Conservation (phyloP, 208 protist species). For the Wallacemonas rigidus region DNA sequence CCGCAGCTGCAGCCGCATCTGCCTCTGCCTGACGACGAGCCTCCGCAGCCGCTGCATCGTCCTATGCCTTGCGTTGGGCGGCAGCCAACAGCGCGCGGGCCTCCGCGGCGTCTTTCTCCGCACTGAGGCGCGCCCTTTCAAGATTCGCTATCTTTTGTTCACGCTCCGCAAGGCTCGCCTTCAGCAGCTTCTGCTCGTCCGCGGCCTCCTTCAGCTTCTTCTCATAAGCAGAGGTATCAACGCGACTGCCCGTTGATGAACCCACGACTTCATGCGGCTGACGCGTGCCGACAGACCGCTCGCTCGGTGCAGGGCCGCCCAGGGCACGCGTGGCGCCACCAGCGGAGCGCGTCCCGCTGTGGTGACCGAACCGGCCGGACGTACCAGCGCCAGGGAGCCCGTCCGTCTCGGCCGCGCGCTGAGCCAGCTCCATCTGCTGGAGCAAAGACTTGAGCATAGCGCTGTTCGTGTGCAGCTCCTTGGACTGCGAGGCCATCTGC, state of each 20-base stretch:
- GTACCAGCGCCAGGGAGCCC: not conserved
- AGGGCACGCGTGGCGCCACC: slow-evolving; percentile 3
- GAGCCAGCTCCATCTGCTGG: slow-evolving; percentile 51
- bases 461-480: slow-evolving; percentile 38
- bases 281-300: slow-evolving; percentile 11
- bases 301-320: slow-evolving; percentile 8
- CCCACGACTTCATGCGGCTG: slow-evolving; percentile 1
- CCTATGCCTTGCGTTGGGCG: not conserved
- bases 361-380: not conserved
- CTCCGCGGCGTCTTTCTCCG: slow-evolving; percentile 15
- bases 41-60: slow-evolving; percentile 9
- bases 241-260: not conserved
- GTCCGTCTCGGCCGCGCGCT: slow-evolving; percentile 14
- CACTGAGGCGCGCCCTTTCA: slow-evolving; percentile 7
- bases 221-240: not conserved
- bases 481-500: slow-evolving; percentile 31
- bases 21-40: not conserved
- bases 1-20: not conserved
- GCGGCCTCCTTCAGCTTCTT: slow-evolving; percentile 16
- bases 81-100: slow-evolving; percentile 1
- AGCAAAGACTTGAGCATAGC: slow-evolving; percentile 43
- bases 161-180: not conserved
- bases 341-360: not conserved
- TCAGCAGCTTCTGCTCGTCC: not conserved
- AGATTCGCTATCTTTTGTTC: not conserved